Evolutionary conservation across 257 asterid species (phyloP).

Genomic region (Ophiorrhiza pumila): DNA sequence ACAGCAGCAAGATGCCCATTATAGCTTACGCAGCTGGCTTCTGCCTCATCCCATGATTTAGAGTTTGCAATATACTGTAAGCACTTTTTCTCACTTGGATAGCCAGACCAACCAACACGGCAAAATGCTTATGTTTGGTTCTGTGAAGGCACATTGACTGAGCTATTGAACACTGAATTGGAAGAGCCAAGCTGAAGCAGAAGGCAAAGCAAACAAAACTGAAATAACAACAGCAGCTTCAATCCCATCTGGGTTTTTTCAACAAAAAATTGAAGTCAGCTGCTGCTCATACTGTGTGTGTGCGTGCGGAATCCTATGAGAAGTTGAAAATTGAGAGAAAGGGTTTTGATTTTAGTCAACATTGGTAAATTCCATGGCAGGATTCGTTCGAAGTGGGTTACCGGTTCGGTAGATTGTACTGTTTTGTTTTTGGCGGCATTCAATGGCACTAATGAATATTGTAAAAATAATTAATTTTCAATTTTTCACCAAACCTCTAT

Average conservation of each 20-base stretch:
- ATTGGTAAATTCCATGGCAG: background rate
- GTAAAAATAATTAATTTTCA: too few species aligned
- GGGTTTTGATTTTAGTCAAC: background rate
- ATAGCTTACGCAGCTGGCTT: constrained; percentile 50
- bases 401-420: constrained; percentile 5
- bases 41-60: constrained; percentile 73
- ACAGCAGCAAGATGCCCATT: constrained; percentile 69
- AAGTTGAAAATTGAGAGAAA: background rate
- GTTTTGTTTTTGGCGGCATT: constrained; percentile 1
- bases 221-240: constrained; percentile 10
- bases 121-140: constrained; percentile 46
- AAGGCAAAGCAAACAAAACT: constrained; percentile 9
- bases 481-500: too few species aligned
- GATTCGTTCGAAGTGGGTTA: too few species aligned
- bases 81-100: constrained; percentile 52
- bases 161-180: constrained; percentile 23
- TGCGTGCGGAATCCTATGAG: background rate
- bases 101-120: constrained; percentile 57
- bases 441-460: too few species aligned
- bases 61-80: constrained; percentile 38
- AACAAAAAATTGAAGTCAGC: background rate
- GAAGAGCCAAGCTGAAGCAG: constrained; percentile 27
- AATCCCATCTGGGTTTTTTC: constrained; percentile 18
- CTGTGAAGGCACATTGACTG: background rate
- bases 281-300: background rate